Base-by-base conservation (phyloP, 2,329 filamentous ascomycete genomes). In the Colletotrichum melonis region DNA sequence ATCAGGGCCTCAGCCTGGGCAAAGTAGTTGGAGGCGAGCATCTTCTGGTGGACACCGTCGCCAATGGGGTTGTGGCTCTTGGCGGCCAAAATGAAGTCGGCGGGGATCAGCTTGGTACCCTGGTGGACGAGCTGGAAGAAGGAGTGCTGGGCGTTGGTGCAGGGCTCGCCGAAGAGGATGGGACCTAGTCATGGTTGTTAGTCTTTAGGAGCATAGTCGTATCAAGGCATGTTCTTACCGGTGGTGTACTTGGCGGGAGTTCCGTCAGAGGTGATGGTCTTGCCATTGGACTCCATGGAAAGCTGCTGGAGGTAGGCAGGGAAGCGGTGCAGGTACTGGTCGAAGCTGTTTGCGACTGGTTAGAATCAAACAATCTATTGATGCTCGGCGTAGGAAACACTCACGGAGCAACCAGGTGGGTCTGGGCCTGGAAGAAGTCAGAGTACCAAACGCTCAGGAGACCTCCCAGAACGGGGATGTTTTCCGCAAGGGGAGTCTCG, bases 61-160 rank as follows among this genome's bases (percentile, higher is more conserved):
- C 95, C 92, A 76, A 98, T 92, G 67, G 96, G 95, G 90, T 99
- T 99, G 90, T 99, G 97, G 69, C 95, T 97, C 88, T 98, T 91
- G 76, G 95, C 95, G 52, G 97, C 97, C 79, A 99, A 88, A 86
- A 99, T 97, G 88, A 99, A 99, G 86, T 99, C 97, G 78, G 96
- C 93, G 19, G 97, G 97, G 82, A 99, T 98, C 80, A 99, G 92
- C 91, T 98, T 98, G 79, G 97, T 99, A 80, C 97, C 97, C 86
- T 99, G 97, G 89, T 99, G 97, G 73, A 99, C 92, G 60, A 99
- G 93, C 90, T 99, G 97, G 93, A 97, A 99, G 92, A 99, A 99
- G 74, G 97, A 98, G 91, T 99, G 97, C 88, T 99, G 97, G 57
- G 97, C 97, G 83, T 99, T 99, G 84, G 97, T 99, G 85, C 95